Conservation (phyloP, 2,329 filamentous ascomycete genomes). For the Neoscytalidium dimidiatum region DNA sequence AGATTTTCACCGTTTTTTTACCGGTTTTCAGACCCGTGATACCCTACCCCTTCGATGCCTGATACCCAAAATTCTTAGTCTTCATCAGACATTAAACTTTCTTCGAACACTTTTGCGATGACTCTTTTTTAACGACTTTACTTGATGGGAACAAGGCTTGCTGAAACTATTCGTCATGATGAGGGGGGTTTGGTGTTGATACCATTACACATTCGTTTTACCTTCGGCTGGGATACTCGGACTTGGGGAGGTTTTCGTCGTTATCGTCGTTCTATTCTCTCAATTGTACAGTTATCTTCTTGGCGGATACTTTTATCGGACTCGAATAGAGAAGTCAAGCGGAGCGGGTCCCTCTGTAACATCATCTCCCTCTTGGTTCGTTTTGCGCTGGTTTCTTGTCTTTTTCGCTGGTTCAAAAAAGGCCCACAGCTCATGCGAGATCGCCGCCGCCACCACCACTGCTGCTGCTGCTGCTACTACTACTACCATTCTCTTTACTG, state of each 20-base stretch:
- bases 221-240: neutral
- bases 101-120: neutral
- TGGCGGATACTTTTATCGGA: neutral
- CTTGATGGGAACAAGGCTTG: neutral
- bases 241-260: neutral
- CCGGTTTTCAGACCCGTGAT: slow-evolving; percentile 11
- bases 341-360: neutral
- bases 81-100: neutral
- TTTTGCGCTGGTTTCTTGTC: neutral
- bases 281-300: neutral
- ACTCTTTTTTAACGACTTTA: neutral
- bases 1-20: neutral
- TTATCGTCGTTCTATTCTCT: neutral
- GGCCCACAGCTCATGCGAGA: neutral
- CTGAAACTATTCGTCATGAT: neutral
- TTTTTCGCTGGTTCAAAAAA: neutral
- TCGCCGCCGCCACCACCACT: neutral
- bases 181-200: slow-evolving; percentile 4
- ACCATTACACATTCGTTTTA: slow-evolving; percentile 6
- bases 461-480: neutral
- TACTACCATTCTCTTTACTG: neutral
- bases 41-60: slow-evolving; percentile 1
- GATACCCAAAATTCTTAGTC: neutral
- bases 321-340: neutral
- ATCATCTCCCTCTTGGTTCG: neutral